Base-by-base conservation (phyloP, 78 protist genomes). In the Dictyostelium brefeldianum region DNA sequence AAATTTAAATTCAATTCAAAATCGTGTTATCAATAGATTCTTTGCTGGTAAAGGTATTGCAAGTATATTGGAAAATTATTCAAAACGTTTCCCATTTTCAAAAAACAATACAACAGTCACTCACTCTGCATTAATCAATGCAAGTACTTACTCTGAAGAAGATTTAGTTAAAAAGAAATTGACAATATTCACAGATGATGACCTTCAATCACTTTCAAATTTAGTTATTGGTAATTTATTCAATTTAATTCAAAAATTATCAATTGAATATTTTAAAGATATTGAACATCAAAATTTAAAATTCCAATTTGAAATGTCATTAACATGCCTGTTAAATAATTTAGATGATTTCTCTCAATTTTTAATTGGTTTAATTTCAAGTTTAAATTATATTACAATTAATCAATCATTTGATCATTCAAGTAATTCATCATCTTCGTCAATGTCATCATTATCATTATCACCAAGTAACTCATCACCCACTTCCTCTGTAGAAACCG, bases 41-140 rank as follows among this genome's bases (percentile, higher is more conserved):
- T 54, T 77, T 48, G 64, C 93, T 12, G 93, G 93, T 14, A 87
- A 87, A 73, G 75, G 75, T 5, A 36, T 67, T 15, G 75, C 75
- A 15, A 20, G 27, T 5, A 31, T 67, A 27, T 29, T 67, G 5
- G 48, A 31, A 15, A 31, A 25, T 31, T 67, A 67, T 67, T 31
- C 75, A 67, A 67, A 25, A 31, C 75, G 75, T 31, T 67, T 67
- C 36, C 75, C 75, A 12, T 67, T 67, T 31, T 41, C 7, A 67
- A 67, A 67, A 31, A 43, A 10, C 27, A 31, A 29, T 41, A 36
- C 43, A 3, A 36, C 43, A 36, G 1, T 36, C 5, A 36, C 2
- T 2, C 1, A 36, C 43, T 36, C 43, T 36, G 43, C 43, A 3
- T 36, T 36, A 36, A 36, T 36, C 43, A 36, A 36, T 36, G 43